These are phyloP conservation scores for Apiotrichum veenhuisii DNA, from an alignment of 1,284 basidiomycete genomes.

Conservation along the genomic window DNA sequence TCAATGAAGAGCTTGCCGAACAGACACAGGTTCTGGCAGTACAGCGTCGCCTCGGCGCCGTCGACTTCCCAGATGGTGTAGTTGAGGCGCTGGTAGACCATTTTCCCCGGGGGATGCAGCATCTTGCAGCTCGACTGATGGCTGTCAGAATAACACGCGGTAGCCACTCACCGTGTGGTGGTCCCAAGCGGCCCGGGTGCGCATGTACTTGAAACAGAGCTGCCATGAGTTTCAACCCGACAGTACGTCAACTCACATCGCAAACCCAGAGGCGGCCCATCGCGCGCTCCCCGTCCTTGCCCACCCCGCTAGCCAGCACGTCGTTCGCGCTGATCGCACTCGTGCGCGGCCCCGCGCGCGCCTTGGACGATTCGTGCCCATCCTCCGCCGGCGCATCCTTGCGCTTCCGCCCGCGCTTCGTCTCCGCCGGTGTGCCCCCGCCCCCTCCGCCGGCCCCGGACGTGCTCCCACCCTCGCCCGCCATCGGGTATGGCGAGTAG, in stretches of 20 bases:
- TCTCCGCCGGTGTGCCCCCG: neutral
- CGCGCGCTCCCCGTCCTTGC: conserved; percentile 52
- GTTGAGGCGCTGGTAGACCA: conserved; percentile 85
- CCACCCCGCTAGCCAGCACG: conserved; percentile 61
- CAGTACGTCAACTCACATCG: conserved; percentile 35
- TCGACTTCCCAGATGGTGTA: conserved; percentile 96
- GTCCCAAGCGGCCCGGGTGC: conserved; percentile 66
- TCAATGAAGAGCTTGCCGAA: conserved; percentile 99
- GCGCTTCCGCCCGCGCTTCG: conserved; percentile 10
- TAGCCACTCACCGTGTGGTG: conserved; percentile 62
- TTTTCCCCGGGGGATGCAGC: conserved; percentile 77
- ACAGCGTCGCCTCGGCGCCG: conserved; percentile 78
- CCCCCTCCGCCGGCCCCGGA: neutral
- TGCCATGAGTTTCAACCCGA: conserved; percentile 11
- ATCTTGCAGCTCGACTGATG: conserved; percentile 67
- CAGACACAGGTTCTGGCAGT: conserved; percentile 90
- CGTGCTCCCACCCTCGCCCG: conserved; percentile 52
- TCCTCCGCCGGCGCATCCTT: conserved; percentile 4
- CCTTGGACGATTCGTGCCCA: neutral
- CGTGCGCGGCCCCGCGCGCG: conserved; percentile 7
- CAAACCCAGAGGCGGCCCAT: conserved; percentile 48
- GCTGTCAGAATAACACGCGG: neutral
- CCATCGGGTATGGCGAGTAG: conserved; percentile 77
- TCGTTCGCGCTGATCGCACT: conserved; percentile 73
- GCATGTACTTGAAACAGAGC: conserved; percentile 96